These are phyloP conservation scores for Withania somnifera DNA, from an alignment of 305 asterid species.

Conservation along the genomic window DNA sequence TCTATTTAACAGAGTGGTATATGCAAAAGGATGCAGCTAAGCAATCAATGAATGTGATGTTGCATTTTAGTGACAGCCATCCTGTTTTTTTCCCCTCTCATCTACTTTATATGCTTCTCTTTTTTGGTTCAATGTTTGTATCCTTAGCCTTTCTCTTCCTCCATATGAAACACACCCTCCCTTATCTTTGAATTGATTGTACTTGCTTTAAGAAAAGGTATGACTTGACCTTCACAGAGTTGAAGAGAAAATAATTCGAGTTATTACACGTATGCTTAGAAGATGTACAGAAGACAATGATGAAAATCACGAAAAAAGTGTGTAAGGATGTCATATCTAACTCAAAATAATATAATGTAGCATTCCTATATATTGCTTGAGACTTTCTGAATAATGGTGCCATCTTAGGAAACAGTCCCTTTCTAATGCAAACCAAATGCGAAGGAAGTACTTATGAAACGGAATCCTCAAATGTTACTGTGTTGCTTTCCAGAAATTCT, in stretches of 20 bases:
- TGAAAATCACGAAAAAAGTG: not conserved
- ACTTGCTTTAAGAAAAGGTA: not conserved
- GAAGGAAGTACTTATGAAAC: not conserved
- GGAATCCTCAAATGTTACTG: not conserved
- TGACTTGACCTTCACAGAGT: not conserved
- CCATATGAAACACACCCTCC: not conserved
- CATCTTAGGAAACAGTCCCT: not conserved
- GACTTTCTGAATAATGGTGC: not conserved
- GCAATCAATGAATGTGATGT: not conserved
- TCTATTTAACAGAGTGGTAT: not conserved
- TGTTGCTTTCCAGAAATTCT: not conserved
- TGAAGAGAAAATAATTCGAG: not conserved
- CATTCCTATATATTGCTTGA: not conserved
- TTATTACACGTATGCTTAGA: not conserved
- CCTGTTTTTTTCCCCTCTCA: not conserved
- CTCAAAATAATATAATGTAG: not conserved
- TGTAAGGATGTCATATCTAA: not conserved
- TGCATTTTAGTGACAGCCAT: not conserved
- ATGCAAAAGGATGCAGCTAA: not conserved
- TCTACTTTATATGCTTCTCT: not conserved
- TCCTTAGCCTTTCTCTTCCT: slow-evolving; percentile 37
- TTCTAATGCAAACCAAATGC: not conserved
- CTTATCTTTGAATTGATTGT: not conserved
- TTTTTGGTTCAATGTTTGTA: not conserved
- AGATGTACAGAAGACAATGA: not conserved